Base-by-base conservation (phyloP, 1,284 basidiomycete species). In the Malassezia arunalokei region DNA sequence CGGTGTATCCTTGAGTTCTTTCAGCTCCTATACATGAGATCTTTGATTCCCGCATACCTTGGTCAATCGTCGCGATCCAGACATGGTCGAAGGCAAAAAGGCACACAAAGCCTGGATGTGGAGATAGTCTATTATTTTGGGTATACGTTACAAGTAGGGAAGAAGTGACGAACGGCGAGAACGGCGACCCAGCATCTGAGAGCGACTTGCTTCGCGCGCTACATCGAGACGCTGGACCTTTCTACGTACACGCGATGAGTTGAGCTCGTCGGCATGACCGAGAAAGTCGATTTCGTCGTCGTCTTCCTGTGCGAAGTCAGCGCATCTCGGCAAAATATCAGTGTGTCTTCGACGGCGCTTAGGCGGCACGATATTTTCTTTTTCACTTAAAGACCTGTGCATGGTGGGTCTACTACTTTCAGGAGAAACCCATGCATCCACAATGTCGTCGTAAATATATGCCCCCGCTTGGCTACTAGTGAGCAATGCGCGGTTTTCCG, bases 201-300 rank as follows among this genome's bases (percentile, higher is more conserved):
- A 15, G 27, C 40, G 27, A 3, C 9, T 29, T 6, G 47, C 35
- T 35, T 52, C 50, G 20, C 30, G 17, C 24, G 31, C 40, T 5
- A 53, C 35, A n/a, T 53, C 51, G 3, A 53, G 27, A 12, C 51
- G 45, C 35, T 40, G 37, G 2, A 53, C 51, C 8, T 47, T 53
- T 6, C 51, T 43, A 12, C 51, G 40, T 0, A 48, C 41, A 14
- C 51, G 51, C 9, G 51, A 14, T 1, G 30, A 14, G 2, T 11
- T 6, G 7, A 28, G 6, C 3, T 3, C 15, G 2, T 30, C 12
- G 5, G n/a, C 27, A 6, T 28, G n/a, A 5, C 20, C 32, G 2
- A 53, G 35, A 14, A 53, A 28, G 12, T 53, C 51, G n/a, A 53
- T 29, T 31, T 53, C 51, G 28, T 53, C 51, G 5, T 43, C 41